These are phyloP conservation scores for Trichophyton mentagrophytes DNA, from an alignment of 2,329 filamentous ascomycete genomes.

Conservation along the genomic window DNA sequence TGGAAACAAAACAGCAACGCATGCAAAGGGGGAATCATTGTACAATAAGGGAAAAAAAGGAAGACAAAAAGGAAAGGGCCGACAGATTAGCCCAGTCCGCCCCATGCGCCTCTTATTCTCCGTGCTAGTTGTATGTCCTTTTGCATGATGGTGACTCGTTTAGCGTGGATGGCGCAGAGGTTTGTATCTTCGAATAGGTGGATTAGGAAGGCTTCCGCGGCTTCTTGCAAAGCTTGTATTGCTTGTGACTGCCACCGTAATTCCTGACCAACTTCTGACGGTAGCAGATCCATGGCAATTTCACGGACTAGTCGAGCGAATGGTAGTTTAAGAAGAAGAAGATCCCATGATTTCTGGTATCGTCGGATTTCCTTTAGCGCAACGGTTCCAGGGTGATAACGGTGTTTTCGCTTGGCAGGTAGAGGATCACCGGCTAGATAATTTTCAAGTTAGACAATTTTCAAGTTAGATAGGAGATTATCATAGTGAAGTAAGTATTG, in stretches of 20 bases:
- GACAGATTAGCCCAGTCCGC: slow-evolving; percentile 44
- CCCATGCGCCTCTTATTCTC: slow-evolving; percentile 66
- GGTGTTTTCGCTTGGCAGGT: slow-evolving; percentile 46
- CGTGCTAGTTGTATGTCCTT: slow-evolving; percentile 92
- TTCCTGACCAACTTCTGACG: slow-evolving; percentile 48
- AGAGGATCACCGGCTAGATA: slow-evolving; percentile 58
- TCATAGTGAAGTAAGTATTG: background rate
- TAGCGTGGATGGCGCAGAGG: slow-evolving; percentile 91
- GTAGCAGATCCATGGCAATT: slow-evolving; percentile 44
- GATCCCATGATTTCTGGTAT: slow-evolving; percentile 80
- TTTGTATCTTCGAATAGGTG: slow-evolving; percentile 96
- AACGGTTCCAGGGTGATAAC: slow-evolving; percentile 67
- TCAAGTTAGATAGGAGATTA: slow-evolving; percentile 5
- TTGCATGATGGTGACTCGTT: slow-evolving; percentile 93
- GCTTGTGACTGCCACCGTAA: slow-evolving; percentile 95
- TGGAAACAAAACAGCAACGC: too few relatives aligned
- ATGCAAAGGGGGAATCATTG: slow-evolving; percentile 1
- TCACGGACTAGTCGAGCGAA: slow-evolving; percentile 40
- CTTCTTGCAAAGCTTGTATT: slow-evolving; percentile 85
- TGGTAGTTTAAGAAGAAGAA: slow-evolving; percentile 55
- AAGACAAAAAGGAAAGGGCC: background rate
- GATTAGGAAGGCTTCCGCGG: slow-evolving; percentile 88
- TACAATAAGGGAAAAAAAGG: background rate
- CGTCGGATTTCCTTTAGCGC: slow-evolving; percentile 83
- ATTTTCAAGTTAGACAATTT: slow-evolving; percentile 5